These are phyloP conservation scores for Copromyces sp. DNA, from an alignment of 495 filamentous ascomycete species.

Conservation along the genomic window DNA sequence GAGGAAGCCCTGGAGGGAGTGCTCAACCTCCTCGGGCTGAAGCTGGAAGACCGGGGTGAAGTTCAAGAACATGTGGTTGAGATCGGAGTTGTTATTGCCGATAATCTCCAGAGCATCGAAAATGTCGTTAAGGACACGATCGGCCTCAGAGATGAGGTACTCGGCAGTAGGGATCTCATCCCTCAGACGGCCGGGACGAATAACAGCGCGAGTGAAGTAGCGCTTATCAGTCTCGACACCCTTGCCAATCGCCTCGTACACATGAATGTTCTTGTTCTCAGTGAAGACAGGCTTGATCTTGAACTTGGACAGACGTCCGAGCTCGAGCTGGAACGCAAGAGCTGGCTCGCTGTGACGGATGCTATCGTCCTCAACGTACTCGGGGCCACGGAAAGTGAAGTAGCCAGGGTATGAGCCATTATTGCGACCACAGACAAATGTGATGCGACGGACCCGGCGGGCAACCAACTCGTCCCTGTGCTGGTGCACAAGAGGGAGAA, in stretches of 20 bases:
- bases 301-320: conserved; percentile 90
- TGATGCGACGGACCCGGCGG: conserved; percentile 76
- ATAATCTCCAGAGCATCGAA: conserved; percentile 96
- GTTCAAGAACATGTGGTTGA: conserved; percentile 99
- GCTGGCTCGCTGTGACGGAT: conserved; percentile 97
- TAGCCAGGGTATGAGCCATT: conserved; percentile 94
- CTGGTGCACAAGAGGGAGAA: conserved; percentile 64
- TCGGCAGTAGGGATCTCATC: conserved; percentile 96
- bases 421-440: conserved; percentile 91
- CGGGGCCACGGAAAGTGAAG: conserved; percentile 92
- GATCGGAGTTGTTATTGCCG: conserved; percentile 96
- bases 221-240: conserved; percentile 89
- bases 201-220: conserved; percentile 93
- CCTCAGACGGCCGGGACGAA: conserved; percentile 81
- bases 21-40: conserved; percentile 79
- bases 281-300: conserved; percentile 96
- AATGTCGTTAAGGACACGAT: conserved; percentile 94
- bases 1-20: conserved; percentile 88
- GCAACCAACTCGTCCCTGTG: conserved; percentile 74
- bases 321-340: conserved; percentile 93
- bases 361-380: conserved; percentile 80
- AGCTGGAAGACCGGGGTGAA: conserved; percentile 94
- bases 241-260: conserved; percentile 94
- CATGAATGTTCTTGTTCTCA: conserved; percentile 96
- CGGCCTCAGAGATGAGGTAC: conserved; percentile 95